Evolutionary conservation across 2,329 filamentous ascomycete species (phyloP).

Genomic region (Penicillium sp.): DNA sequence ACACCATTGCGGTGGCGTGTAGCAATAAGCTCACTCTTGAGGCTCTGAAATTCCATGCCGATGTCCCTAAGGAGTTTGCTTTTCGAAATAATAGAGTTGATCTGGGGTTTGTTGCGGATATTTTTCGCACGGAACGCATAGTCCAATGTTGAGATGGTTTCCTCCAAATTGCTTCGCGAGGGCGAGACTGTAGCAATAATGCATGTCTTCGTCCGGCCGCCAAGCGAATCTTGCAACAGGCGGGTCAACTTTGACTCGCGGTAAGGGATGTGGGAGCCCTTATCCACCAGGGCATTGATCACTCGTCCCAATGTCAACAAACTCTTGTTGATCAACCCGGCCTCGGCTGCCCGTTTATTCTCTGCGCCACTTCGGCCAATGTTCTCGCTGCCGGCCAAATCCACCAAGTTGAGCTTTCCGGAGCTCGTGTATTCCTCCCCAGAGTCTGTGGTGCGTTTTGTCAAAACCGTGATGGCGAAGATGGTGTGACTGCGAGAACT

Average conservation of each 20-base stretch:
- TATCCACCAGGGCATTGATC: conserved; percentile 95
- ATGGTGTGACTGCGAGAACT: conserved; percentile 97
- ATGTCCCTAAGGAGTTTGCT: conserved; percentile 91
- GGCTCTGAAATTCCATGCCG: conserved; percentile 87
- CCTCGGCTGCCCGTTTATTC: conserved; percentile 95
- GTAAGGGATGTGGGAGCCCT: conserved; percentile 84
- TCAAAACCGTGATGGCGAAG: conserved; percentile 92
- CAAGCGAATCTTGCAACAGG: conserved; percentile 92
- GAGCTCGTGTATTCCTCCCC: conserved; percentile 89
- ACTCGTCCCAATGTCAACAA: conserved; percentile 91
- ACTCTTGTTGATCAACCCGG: conserved; percentile 97
- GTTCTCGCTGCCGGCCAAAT: conserved; percentile 96
- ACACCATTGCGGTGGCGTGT: conserved; percentile 94
- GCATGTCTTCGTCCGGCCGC: conserved; percentile 94
- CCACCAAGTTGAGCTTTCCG: conserved; percentile 94
- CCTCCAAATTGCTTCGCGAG: conserved; percentile 91
- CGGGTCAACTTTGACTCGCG: conserved; percentile 95
- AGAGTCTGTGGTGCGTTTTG: conserved; percentile 78
- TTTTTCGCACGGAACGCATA: conserved; percentile 99
- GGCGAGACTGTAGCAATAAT: conserved; percentile 97
- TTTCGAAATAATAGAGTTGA: conserved; percentile 90
- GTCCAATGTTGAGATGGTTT: conserved; percentile 96
- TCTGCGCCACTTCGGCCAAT: conserved; percentile 96
- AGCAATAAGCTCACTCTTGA: conserved; percentile 91
- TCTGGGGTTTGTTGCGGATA: conserved; percentile 95